Evolutionary conservation across 805 yeast species (phyloP).

Genomic region (Candida odintsovae): DNA sequence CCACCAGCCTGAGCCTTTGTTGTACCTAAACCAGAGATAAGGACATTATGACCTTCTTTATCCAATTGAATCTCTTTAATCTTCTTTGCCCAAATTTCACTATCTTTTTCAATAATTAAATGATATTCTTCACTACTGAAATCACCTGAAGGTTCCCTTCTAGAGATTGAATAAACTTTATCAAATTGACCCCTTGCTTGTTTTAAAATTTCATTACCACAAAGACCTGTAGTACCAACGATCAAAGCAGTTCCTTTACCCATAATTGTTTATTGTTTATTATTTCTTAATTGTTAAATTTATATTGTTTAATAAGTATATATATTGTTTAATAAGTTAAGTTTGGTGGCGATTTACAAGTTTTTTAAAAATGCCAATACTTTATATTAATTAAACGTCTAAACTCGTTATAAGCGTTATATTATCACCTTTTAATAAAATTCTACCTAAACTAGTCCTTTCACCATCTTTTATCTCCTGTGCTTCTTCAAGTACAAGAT

Average conservation of each 20-base stretch:
- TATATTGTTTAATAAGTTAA: no score
- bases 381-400: slow-evolving; percentile 12
- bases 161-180: slow-evolving; percentile 43
- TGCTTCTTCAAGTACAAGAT: slow-evolving; percentile 59
- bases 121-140: slow-evolving; percentile 8
- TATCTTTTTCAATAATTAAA: slow-evolving; percentile 39
- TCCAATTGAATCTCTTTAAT: slow-evolving; percentile 21
- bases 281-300: no score
- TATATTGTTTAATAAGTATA: no score
- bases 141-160: slow-evolving; percentile 30
- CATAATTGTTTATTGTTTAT: neutral
- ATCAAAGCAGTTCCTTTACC: neutral
- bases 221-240: slow-evolving; percentile 59
- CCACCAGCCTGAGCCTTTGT: slow-evolving; percentile 71
- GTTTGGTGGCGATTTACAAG: neutral
- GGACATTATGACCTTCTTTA: slow-evolving; percentile 29
- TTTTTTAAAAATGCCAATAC: no score
- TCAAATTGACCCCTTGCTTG: slow-evolving; percentile 32
- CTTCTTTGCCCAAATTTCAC: slow-evolving; percentile 43
- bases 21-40: slow-evolving; percentile 71
- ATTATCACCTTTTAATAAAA: slow-evolving; percentile 89
- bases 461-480: slow-evolving; percentile 56
- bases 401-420: slow-evolving; percentile 60
- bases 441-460: slow-evolving; percentile 57
- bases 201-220: slow-evolving; percentile 55